A percentile compares a stretch with the other conserved stretches of the same genome.
These are phyloP conservation scores for Aspergillus flavus DNA, from an alignment of 2,329 filamentous ascomycete species.

Conservation along the genomic window DNA sequence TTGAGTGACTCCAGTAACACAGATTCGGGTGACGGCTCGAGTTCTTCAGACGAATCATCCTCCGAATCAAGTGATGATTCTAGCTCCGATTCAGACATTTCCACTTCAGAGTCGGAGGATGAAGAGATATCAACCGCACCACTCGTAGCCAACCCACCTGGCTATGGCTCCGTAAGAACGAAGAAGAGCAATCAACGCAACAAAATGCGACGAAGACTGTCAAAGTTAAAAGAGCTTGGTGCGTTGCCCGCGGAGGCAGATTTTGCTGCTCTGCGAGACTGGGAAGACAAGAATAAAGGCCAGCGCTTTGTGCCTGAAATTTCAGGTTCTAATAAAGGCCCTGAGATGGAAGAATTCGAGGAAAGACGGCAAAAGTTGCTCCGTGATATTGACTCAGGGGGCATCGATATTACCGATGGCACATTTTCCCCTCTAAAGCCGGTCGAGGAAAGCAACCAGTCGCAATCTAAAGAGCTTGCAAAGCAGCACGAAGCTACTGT, in stretches of 20 bases:
- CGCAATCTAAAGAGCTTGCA: slow-evolving; percentile 13
- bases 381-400: slow-evolving; percentile 54
- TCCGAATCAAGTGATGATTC: slow-evolving; percentile 38
- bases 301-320: slow-evolving; percentile 27
- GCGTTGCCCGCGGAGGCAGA: slow-evolving; percentile 55
- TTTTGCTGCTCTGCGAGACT: slow-evolving; percentile 50
- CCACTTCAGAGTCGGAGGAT: slow-evolving; percentile 40
- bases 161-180: slow-evolving; percentile 54
- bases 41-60: slow-evolving; percentile 33
- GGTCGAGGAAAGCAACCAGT: slow-evolving; percentile 7
- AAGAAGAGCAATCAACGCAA: slow-evolving; percentile 59
- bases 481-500: slow-evolving; percentile 13
- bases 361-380: slow-evolving; percentile 55
- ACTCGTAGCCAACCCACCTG: slow-evolving; percentile 43
- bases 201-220: slow-evolving; percentile 52
- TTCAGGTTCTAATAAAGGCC: slow-evolving; percentile 19
- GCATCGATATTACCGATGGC: slow-evolving; percentile 50
- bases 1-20: slow-evolving; percentile 30
- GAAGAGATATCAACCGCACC: slow-evolving; percentile 23
- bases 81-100: slow-evolving; percentile 27
- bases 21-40: slow-evolving; percentile 24
- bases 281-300: slow-evolving; percentile 33
- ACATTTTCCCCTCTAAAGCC: slow-evolving; percentile 21
- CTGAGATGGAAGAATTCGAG: slow-evolving; percentile 51
- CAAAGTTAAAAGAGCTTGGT: slow-evolving; percentile 57